Evolutionary conservation across 192 early-diverging fungal species (phyloP), one percentile per base, ranked within the genome.

Genomic region (Rhizoclosmatium globosum): DNA sequence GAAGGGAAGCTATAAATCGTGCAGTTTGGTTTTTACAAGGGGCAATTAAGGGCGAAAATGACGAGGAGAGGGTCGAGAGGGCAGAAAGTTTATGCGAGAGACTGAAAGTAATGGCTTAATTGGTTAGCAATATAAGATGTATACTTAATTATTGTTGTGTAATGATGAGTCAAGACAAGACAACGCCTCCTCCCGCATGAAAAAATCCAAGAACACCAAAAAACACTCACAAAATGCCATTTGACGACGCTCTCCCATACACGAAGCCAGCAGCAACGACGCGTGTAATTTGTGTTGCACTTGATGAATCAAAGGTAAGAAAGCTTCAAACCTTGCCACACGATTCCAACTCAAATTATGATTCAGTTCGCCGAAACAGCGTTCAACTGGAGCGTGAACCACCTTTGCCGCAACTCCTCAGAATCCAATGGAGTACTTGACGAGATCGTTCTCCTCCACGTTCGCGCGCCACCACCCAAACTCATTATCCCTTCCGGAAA

Each of bases 201-300:
- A 0, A 69, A 44, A 48, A n/a, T 44, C 45, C 15, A 2, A 69
- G 15, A 47, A n/a, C n/a, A 69, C 6, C 6, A 53, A 53, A 62
- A 62, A 62, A 62, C 7, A 19, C 60, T 66, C 19, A 39, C 15
- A 71, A 31, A 4, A 71, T 4, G 50, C 17, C 38, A 6, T 59
- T 71, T 46, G 70, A 71, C 57, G 70, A 71, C 70, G 70, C 50
- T 42, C n/a, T 71, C 70, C 48, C 70, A 9, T 71, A 57, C 70
- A 57, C 70, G 50, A 6, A 50, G 23, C 70, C 70, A 17, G 7
- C 47, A 17, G 31, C 23, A 39, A 48, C 7, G 2, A 71, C 70
- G 6, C 38, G 66, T 13, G 44, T 68, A n/a, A 68, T 68, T 46
- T 42, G 39, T 23, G 44, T 68, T 13, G 66, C 66, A n/a, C 7